A percentile compares a stretch with the other conserved stretches of the same genome.
These are phyloP conservation scores for Periglandula ipomoeae DNA, from an alignment of 2,329 filamentous ascomycete genomes.

Conservation along the genomic window DNA sequence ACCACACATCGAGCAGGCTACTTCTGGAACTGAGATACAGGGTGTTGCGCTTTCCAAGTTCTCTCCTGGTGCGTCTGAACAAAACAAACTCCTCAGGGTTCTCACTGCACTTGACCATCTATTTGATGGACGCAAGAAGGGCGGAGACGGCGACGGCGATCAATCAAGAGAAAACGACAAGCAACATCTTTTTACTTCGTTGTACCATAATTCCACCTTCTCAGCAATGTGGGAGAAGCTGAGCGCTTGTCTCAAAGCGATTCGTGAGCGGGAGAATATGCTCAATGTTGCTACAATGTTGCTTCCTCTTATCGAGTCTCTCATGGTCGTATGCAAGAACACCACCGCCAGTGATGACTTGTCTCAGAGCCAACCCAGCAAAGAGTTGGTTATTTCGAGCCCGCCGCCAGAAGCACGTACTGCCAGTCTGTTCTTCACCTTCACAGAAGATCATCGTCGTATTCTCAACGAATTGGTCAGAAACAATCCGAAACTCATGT, in stretches of 20 bases:
- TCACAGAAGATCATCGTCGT: conserved; percentile 94
- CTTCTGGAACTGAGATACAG: conserved; percentile 88
- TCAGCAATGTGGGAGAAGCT: conserved; percentile 86
- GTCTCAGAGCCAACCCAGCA: conserved; percentile 37
- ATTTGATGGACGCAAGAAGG: conserved; percentile 71
- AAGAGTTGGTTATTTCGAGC: conserved; percentile 66
- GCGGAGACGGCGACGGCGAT: conserved; percentile 38
- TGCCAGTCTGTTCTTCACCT: conserved; percentile 89
- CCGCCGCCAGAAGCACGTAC: conserved; percentile 70
- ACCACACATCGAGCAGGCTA: conserved; percentile 76
- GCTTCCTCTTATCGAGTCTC: conserved; percentile 83
- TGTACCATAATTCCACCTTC: conserved; percentile 89
- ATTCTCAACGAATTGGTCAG: conserved; percentile 96
- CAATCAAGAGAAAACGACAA: conserved; percentile 52
- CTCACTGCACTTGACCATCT: conserved; percentile 92
- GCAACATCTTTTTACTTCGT: conserved; percentile 73
- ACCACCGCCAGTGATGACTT: conserved; percentile 69
- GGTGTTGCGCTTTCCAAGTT: conserved; percentile 91
- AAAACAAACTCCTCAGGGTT: conserved; percentile 88
- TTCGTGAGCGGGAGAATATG: conserved; percentile 88
- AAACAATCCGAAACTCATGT: conserved; percentile 97
- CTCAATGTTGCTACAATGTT: conserved; percentile 95
- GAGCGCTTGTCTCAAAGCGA: conserved; percentile 78
- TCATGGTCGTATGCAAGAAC: conserved; percentile 99
- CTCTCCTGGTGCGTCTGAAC: conserved; percentile 89